phyloP scores from a whole-genome alignment of 345 rosid genomes.

The Clarkia xantiana region DNA sequence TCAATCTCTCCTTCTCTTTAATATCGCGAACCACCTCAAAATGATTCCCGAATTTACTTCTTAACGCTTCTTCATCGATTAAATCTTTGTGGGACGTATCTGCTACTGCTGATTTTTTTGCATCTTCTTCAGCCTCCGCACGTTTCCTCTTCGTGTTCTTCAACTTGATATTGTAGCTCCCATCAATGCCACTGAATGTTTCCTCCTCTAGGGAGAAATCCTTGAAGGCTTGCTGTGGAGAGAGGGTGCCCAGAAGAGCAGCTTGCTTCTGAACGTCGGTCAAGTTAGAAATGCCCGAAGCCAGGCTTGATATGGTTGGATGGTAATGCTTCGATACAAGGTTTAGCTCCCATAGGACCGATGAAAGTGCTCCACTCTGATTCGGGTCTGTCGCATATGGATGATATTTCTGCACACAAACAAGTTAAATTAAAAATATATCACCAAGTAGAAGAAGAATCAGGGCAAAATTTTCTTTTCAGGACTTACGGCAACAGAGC shows the following conservation, averaged over 20 bases:
- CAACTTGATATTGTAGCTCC: constrained; percentile 16
- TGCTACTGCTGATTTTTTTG: constrained; percentile 1
- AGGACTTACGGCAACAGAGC: constrained; percentile 58
- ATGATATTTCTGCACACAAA: constrained; percentile 52
- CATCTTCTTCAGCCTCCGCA: constrained; percentile 9
- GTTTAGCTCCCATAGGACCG: constrained; percentile 85
- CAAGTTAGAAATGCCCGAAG: constrained; percentile 49
- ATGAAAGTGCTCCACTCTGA: constrained; percentile 83
- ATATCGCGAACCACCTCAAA: constrained; percentile 35
- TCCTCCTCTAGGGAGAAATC: constrained; percentile 47
- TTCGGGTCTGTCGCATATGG: constrained; percentile 76
- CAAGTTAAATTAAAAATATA: not conserved
- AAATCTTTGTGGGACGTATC: constrained; percentile 5
- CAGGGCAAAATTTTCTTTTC: not conserved
- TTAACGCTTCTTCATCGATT: constrained; percentile 37
- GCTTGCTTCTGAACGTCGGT: constrained; percentile 46
- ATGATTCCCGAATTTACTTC: constrained; percentile 38
- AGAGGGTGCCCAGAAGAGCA: constrained; percentile 24
- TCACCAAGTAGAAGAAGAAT: not conserved
- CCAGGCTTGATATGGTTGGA: constrained; percentile 49
- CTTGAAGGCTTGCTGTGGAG: constrained; percentile 68
- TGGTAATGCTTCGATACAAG: constrained; percentile 73
- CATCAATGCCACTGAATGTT: constrained; percentile 30
- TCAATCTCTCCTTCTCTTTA: constrained; percentile 46
- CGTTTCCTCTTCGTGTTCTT: constrained; percentile 44